Base-by-base conservation (phyloP, 176 grass and related monocot species). In the Paspalum notatum region DNA sequence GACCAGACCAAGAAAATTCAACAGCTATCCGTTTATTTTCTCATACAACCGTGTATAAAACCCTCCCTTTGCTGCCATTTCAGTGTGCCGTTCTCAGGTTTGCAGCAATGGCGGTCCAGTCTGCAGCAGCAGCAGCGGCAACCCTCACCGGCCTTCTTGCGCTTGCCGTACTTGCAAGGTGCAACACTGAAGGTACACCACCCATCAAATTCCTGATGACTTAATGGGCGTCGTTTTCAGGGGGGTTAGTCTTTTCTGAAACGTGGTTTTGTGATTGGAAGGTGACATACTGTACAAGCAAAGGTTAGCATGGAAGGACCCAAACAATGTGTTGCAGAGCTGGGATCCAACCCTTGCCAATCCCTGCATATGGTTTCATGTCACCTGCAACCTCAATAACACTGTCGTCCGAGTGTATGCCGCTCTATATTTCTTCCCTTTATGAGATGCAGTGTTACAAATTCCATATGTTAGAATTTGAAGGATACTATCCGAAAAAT, bases 271-370 rank as follows among this genome's bases (percentile, higher is more conserved):
- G 49, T 49, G 4, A 59, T 41, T 38, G 58, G 54, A 45, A 91
- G 89, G 89, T 61, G 89, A 91, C 67, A 86, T 87, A 27, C 82
- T 91, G 50, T 71, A 81, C 43, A 14, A 25, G 12, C 85, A 87
- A 59, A 84, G 72, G 77, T 0, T 9, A 9, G 72, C 7, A 3
- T 91, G 71, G 82, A n/a, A 52, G 27, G 89, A 91, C 76, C 77
- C 71, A 2, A 75, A 84, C 51, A 73, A 67, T 42, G 81, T 82
- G 43, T 42, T 87, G 22, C 2, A 73, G 66, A 91, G 71, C 58
- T 91, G 85, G 89, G 72, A 91, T 81, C 62, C 81, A 6, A 87
- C 77, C 25, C 77, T 91, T 50, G 75, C 40, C 4, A 78, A 91
- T 48, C 89, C 89, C 10, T 91, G 89, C 59, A 82, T 32, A 5